Evolutionary conservation across 495 filamentous ascomycete genomes (phyloP).

Genomic region (Parmelia sp.): DNA sequence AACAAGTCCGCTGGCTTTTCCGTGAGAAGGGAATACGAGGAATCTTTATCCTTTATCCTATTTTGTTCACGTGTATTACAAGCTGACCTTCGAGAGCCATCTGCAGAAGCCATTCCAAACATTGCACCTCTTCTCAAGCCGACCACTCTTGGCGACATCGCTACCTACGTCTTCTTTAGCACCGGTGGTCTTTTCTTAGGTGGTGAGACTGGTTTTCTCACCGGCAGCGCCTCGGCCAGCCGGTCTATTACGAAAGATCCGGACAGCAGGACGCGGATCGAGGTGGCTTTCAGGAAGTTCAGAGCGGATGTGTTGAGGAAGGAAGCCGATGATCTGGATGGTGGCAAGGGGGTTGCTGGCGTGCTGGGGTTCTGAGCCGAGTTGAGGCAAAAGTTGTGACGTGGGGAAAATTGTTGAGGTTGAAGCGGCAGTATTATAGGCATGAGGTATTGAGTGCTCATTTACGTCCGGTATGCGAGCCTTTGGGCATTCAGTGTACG

Average conservation of each 20-base stretch:
- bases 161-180: slow-evolving; percentile 57
- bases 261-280: slow-evolving; percentile 49
- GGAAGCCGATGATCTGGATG: slow-evolving; percentile 51
- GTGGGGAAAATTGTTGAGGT: not conserved
- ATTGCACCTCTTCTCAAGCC: slow-evolving; percentile 52
- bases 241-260: slow-evolving; percentile 48
- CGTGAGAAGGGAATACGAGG: too few species aligned
- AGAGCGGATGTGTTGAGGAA: slow-evolving; percentile 54
- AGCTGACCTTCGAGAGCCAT: not conserved
- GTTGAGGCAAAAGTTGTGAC: not conserved
- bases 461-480: too few species aligned
- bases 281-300: slow-evolving; percentile 58
- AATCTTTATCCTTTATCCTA: too few species aligned
- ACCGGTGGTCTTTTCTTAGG: slow-evolving; percentile 57
- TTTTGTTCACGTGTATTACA: not conserved
- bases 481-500: too few species aligned
- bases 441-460: too few species aligned
- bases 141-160: slow-evolving; percentile 51
- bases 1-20: not conserved
- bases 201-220: slow-evolving; percentile 55
- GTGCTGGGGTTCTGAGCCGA: not conserved
- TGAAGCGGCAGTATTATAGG: not conserved
- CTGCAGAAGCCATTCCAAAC: slow-evolving; percentile 54
- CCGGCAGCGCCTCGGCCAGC: slow-evolving; percentile 47
- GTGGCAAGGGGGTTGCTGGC: slow-evolving; percentile 21